Percentiles rank a stretch among this genome's conserved stretches.
These are phyloP conservation scores for Penstemon newberryi DNA, from an alignment of 257 asterid genomes.

Conservation along the genomic window DNA sequence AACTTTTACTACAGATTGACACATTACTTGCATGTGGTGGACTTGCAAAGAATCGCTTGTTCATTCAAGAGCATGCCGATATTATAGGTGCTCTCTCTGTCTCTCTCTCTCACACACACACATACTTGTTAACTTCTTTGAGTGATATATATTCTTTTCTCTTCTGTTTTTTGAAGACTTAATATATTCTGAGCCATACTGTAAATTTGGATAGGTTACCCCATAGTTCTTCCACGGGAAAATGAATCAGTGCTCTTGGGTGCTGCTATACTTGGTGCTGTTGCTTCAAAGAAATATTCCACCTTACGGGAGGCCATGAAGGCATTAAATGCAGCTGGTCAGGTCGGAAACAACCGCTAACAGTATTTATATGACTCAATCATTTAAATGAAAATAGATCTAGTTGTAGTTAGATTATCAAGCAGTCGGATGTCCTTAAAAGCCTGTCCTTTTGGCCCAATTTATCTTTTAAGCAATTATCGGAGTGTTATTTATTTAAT, in stretches of 20 bases:
- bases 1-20: conserved; percentile 60
- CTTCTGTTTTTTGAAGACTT: conserved; percentile 11
- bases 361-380: not conserved
- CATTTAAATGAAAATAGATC: not conserved
- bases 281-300: conserved; percentile 80
- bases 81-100: conserved; percentile 60
- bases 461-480: not conserved
- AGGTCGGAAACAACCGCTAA: conserved; percentile 44
- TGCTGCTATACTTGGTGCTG: conserved; percentile 97
- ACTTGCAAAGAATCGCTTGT: conserved; percentile 73
- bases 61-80: conserved; percentile 93
- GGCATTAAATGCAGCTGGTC: conserved; percentile 88
- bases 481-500: not conserved
- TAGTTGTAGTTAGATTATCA: not conserved
- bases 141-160: conserved; percentile 11
- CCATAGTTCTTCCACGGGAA: conserved; percentile 87
- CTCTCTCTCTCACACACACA: conserved; percentile 6
- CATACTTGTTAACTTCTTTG: not conserved
- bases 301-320: conserved; percentile 81
- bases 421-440: not conserved
- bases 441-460: not conserved
- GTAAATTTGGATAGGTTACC: conserved; percentile 56
- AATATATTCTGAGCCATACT: conserved; percentile 18
- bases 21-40: conserved; percentile 97
- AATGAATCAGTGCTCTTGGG: conserved; percentile 92